Percentiles rank a stretch among this genome's conserved stretches.
Conservation (phyloP, 2,329 filamentous ascomycete species). For the Aureobasidium sp. region DNA sequence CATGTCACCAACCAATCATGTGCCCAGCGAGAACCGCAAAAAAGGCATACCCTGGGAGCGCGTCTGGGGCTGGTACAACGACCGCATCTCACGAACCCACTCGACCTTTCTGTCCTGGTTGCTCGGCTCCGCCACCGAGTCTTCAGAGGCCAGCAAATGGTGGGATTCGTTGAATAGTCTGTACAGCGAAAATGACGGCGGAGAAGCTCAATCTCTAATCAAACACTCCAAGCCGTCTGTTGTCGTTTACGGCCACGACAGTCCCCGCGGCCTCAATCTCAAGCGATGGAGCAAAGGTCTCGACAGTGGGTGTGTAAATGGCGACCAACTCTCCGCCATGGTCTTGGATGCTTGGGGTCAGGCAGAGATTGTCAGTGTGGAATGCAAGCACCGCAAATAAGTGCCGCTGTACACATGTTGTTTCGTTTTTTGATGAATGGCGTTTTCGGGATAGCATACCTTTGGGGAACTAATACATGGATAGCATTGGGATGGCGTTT, state of each 20-base stretch:
- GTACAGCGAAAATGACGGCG: background rate
- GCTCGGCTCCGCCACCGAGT: background rate
- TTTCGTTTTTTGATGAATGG: background rate
- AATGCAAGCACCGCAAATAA: slow-evolving; percentile 33
- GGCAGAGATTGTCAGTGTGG: slow-evolving; percentile 32
- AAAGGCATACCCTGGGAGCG: slow-evolving; percentile 61
- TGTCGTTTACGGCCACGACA: slow-evolving; percentile 84
- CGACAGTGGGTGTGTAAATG: slow-evolving; percentile 75
- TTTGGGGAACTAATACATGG: background rate
- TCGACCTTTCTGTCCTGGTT: background rate
- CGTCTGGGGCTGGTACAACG: slow-evolving; percentile 26
- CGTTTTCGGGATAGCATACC: background rate
- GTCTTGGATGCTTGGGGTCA: slow-evolving; percentile 55
- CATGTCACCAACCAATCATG: slow-evolving; percentile 56
- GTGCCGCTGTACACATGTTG: background rate
- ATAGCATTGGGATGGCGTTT: background rate
- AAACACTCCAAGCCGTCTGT: slow-evolving; percentile 43
- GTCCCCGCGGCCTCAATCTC: slow-evolving; percentile 60
- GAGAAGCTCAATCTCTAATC: background rate
- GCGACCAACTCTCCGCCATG: slow-evolving; percentile 67
- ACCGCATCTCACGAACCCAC: slow-evolving; percentile 5
- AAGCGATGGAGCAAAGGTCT: slow-evolving; percentile 72
- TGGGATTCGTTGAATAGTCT: slow-evolving; percentile 2
- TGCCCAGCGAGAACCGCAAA: slow-evolving; percentile 45
- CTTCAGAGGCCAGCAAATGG: background rate